Evolutionary conservation across 2,329 filamentous ascomycete genomes (phyloP), one percentile per base, ranked within the genome.

Genomic region (Nannizziopsis arthrosporioides): DNA sequence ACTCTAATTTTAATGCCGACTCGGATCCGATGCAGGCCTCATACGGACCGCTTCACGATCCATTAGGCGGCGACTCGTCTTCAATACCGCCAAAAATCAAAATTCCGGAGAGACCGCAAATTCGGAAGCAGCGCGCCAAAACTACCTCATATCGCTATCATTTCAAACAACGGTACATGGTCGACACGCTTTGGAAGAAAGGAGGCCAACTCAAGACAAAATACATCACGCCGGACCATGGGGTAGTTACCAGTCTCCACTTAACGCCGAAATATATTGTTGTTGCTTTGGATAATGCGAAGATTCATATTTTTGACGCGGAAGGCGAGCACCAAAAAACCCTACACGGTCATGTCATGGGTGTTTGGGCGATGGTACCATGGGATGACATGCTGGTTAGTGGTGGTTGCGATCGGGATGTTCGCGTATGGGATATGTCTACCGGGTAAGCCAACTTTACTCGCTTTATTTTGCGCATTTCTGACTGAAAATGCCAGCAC

Each of bases 311-410:
- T 19, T 98, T 96, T 62, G 86, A 96, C 63, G 89, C 87, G 0
- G 80, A 92, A 56, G 92, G 92, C 31, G 82, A 88, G 57, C 81
- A 87, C 54, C 81, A 94, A 58, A 86, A 88, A 63, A 94, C 87
- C 2, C 71, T 98, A 22, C 84, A 92, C 61, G 92, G 92, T 9
- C 92, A 98, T 69, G 85, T 96, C 39, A 98, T 98, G 92, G 92
- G 92, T 36, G 92, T 98, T 15, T 98, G 92, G 92, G 92, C 92
- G 42, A 96, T 98, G 90, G 88, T 98, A 18, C 92, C 92, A 5
- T 95, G 89, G 85, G 90, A 86, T 51, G 90, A 98, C 63, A 84
- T 86, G 46, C 75, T 98, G 52, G 92, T 98, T 51, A 95, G 88
- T 59, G 92, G 92, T 58, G 92, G 92, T 5, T 98, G 92, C 63